Base-by-base conservation (phyloP, 768 basidiomycete genomes). In the Hortiboletus flavorubellus region DNA sequence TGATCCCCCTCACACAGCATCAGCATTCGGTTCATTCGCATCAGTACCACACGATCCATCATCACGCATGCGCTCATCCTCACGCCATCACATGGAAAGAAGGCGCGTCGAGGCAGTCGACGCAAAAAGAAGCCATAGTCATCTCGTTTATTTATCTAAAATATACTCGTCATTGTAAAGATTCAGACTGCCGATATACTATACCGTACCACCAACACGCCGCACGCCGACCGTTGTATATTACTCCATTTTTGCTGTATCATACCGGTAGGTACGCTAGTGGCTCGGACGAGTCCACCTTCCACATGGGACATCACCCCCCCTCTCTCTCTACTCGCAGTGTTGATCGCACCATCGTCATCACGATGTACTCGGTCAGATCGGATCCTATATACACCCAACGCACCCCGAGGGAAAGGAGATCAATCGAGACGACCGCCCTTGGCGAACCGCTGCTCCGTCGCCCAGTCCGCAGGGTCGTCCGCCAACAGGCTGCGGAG, bases 381-480 rank as follows among this genome's bases (percentile, higher is more conserved):
- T 39, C 38, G 37, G 15, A 39, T n/a, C 38, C 38, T 39, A 39
- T 2, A 39, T 38, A 16, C 16, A 8, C 10, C 12, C 34, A 12
- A 34, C 34, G 10, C 2, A 16, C 37, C 16, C 8, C 38, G 8
- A 37, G 5, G 26, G 26, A 21, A 21, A 21, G 26, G 26, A 35
- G 23, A 52, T 67, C 48, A 69, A 51, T 72, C 69, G 4, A 70
- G 23, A 23, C 61, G 62, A 37, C 14, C 59, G 2, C 59, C 51
- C 55, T 70, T 68, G 26, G 38, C 44, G 30, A 63, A 43, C 29
- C 62, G 62, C 46, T 55, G 50, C 23, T 59, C 68, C 12, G 46
- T 29, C 23, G 43, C 54, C 58, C 55, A 55, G 30, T 61, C 57
- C 0, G 7, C 33, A 6, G 58, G 34, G n/a, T 63, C 66, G 10